A percentile compares a stretch with the other conserved stretches of the same genome.
phyloP scores from a whole-genome alignment of 352 stramenopile genomes.

The Globisporangium spiculum region DNA sequence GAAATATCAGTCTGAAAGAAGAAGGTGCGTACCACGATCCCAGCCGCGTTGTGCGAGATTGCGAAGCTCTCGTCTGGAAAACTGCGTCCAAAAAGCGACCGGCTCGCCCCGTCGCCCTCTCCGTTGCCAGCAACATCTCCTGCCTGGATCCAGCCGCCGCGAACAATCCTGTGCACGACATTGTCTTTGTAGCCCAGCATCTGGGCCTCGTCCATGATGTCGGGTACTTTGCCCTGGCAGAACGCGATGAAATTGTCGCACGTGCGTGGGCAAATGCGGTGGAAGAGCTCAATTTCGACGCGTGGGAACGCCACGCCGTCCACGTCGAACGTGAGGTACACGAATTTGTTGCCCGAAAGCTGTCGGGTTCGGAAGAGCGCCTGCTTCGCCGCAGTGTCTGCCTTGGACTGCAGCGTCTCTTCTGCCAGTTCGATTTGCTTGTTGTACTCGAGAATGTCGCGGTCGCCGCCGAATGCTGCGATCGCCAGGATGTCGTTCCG shows the following conservation, averaged over 20 bases:
- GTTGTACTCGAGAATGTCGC: slow-evolving; percentile 15
- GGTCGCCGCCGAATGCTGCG: slow-evolving; percentile 41
- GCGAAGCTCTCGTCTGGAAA: slow-evolving; percentile 78
- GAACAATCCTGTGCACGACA: slow-evolving; percentile 60
- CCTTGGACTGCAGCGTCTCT: slow-evolving; percentile 43
- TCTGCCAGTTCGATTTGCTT: slow-evolving; percentile 42
- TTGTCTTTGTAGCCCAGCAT: slow-evolving; percentile 56
- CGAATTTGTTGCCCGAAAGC: slow-evolving; percentile 51
- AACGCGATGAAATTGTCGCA: slow-evolving; percentile 78
- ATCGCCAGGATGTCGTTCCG: slow-evolving; percentile 49
- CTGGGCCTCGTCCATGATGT: slow-evolving; percentile 33
- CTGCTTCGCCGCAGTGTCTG: slow-evolving; percentile 40
- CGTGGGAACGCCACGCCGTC: slow-evolving; percentile 54
- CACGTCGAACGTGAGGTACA: slow-evolving; percentile 59
- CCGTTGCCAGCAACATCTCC: slow-evolving; percentile 52
- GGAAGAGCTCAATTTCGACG: slow-evolving; percentile 72
- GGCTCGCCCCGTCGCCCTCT: slow-evolving; percentile 43
- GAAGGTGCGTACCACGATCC: slow-evolving; percentile 49
- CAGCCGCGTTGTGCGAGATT: slow-evolving; percentile 55
- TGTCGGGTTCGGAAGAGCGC: slow-evolving; percentile 42
- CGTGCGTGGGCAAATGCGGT: slow-evolving; percentile 55
- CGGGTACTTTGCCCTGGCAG: slow-evolving; percentile 49
- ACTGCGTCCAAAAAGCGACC: slow-evolving; percentile 54
- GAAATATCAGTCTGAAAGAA: neutral
- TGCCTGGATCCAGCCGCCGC: slow-evolving; percentile 69